A percentile compares a stretch with the other conserved stretches of the same genome.
These are phyloP conservation scores for Gossypium raimondii DNA, from an alignment of 345 rosid species.

Conservation along the genomic window DNA sequence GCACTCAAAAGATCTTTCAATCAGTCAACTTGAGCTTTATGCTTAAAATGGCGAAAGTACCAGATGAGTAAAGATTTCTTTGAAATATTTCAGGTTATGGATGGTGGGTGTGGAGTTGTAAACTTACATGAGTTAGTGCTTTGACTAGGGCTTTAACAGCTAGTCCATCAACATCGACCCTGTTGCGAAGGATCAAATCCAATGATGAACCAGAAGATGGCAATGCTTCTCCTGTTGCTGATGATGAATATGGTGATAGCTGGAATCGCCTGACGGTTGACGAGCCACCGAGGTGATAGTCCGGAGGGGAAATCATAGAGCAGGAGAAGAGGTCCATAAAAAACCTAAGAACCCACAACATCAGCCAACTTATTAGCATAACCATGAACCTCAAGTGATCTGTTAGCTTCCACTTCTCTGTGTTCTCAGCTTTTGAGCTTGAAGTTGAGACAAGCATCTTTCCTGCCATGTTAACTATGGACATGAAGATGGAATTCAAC, in stretches of 20 bases:
- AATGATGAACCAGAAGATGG: constrained; percentile 24
- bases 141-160: no score
- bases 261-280: constrained; percentile 1
- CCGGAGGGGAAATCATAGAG: constrained; percentile 20
- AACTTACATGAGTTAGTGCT: no score
- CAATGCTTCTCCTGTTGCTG: constrained; percentile 24
- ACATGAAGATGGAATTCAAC: constrained; percentile 54
- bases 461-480: constrained; percentile 39
- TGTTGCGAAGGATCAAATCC: background rate
- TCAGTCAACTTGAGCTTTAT: no score
- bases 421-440: constrained; percentile 30
- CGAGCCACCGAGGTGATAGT: constrained; percentile 11
- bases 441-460: constrained; percentile 44
- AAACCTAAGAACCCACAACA: constrained; percentile 60
- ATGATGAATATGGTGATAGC: constrained; percentile 19
- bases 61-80: no score
- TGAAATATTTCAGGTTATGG: no score
- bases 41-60: no score
- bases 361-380: constrained; percentile 60
- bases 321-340: constrained; percentile 51
- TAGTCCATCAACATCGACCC: background rate
- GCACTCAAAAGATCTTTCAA: background rate
- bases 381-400: constrained; percentile 72
- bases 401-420: constrained; percentile 47
- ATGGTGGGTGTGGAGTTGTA: no score